Evolutionary conservation across 495 filamentous ascomycete species (phyloP), one percentile per base, ranked within the genome.

Genomic region (Tuber magnatum): DNA sequence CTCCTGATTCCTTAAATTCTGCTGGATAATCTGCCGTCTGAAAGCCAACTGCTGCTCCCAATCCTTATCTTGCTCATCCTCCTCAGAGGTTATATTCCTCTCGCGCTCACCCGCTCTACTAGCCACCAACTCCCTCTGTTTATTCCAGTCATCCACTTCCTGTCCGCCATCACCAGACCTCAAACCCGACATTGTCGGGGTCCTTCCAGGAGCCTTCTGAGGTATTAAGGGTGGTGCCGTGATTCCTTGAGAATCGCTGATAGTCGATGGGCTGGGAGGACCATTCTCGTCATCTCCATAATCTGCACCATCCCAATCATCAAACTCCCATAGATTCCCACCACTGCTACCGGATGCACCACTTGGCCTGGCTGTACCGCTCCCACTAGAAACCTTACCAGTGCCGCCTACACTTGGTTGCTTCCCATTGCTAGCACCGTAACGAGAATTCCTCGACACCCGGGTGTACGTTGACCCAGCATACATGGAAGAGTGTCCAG

Each of bases 401-500:
- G 35, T 44, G 32, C 75, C 75, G 40, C 70, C 32, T 20, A 69
- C 73, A 56, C 75, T 72, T 10, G 76, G 40, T 38, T 39, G 72
- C 65, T 79, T 79, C 16, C 72, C 42, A n/a, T 72, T 68, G 5
- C 68, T 77, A 20, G 75, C 44, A 10, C 75, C 81, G 39, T 77
- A 75, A 40, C 73, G 78, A 28, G 78, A 81, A 61, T 73, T 72
- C 46, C 76, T 71, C 40, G 81, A 82, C 73, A 77, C 75, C 28
- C 75, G 77, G 24, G 74, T 82, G 46, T 82, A 82, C 46, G 76
- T 82, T 41, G 81, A 82, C 14, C 71, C 76, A 61, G 81, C 90
- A 82, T 90, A 92, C 68, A 95, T 86, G 0, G 93, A 94, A 38
- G 94, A 97, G 61, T 87, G 86, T 73, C 91, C 91, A 84, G 95